phyloP scores from a whole-genome alignment of 1,284 basidiomycete genomes.

The Ganoderma resinaceum region DNA sequence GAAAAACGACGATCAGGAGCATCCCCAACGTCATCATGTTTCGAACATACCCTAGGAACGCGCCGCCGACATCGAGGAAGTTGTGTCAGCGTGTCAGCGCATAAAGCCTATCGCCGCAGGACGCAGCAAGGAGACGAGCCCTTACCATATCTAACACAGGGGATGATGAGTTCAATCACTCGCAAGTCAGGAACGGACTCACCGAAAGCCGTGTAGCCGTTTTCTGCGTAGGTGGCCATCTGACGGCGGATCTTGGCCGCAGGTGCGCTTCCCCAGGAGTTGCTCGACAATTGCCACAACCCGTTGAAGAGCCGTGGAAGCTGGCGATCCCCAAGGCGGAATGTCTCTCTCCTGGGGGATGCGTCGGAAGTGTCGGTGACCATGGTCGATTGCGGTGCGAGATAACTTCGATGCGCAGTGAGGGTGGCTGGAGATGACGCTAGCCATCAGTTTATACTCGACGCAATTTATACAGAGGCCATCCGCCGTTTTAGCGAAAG shows the following conservation, averaged over 20 bases:
- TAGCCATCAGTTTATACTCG: not conserved
- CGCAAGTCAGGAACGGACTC: conserved; percentile 3
- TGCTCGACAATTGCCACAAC: conserved; percentile 84
- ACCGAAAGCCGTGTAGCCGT: conserved; percentile 72
- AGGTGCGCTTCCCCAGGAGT: conserved; percentile 81
- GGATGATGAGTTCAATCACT: conserved; percentile 3
- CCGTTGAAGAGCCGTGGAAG: conserved; percentile 78
- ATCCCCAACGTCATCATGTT: not conserved
- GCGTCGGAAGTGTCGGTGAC: conserved; percentile 14
- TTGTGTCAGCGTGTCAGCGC: conserved; percentile 3
- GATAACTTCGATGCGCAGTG: conserved; percentile 2
- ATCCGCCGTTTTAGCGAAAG: not conserved
- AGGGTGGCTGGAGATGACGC: not conserved
- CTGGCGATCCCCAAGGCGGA: conserved; percentile 63
- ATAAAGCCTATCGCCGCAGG: not conserved
- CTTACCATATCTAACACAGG: conserved; percentile 47
- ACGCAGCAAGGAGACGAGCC: not conserved
- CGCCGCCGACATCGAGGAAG: not conserved
- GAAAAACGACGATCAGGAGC: not conserved
- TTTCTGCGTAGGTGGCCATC: conserved; percentile 68
- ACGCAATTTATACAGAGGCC: conserved; percentile 12
- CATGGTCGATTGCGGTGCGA: conserved; percentile 10
- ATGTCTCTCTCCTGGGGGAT: conserved; percentile 40
- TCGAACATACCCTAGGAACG: conserved; percentile 28
- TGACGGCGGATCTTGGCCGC: conserved; percentile 68